phyloP scores from a whole-genome alignment of 768 basidiomycete genomes.

The Leccinum pellstonianum region DNA sequence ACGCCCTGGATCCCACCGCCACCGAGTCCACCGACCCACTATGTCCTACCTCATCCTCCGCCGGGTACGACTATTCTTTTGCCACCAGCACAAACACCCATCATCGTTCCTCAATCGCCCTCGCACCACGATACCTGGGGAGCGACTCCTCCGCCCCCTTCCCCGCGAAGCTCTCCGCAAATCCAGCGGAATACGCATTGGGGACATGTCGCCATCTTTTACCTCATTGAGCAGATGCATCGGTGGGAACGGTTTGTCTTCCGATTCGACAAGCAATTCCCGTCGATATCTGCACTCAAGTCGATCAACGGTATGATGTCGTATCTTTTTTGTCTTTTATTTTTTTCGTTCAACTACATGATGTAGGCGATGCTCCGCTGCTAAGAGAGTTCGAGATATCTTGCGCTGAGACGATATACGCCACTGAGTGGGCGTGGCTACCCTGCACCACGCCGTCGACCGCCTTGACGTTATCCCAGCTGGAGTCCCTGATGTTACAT shows the following conservation, averaged over 20 bases:
- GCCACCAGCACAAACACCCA: slow-evolving; percentile 41
- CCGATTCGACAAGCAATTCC: slow-evolving; percentile 73
- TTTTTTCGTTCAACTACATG: slow-evolving; percentile 3
- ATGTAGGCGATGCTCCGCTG: slow-evolving; percentile 66
- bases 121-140: slow-evolving; percentile 41
- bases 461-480: slow-evolving; percentile 41
- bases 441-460: slow-evolving; percentile 46
- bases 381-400: slow-evolving; percentile 78
- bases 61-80: slow-evolving; percentile 30
- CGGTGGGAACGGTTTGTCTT: slow-evolving; percentile 83
- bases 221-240: slow-evolving; percentile 76
- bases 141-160: slow-evolving; percentile 29
- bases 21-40: slow-evolving; percentile 36
- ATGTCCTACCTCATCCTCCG: slow-evolving; percentile 36
- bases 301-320: slow-evolving; percentile 59
- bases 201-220: slow-evolving; percentile 80
- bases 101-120: slow-evolving; percentile 48
- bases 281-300: slow-evolving; percentile 71
- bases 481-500: slow-evolving; percentile 61
- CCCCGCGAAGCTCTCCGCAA: slow-evolving; percentile 30
- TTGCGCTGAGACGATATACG: slow-evolving; percentile 60
- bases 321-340: background rate
- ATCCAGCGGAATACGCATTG: slow-evolving; percentile 59
- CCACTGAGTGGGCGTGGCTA: slow-evolving; percentile 72
- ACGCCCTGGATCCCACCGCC: slow-evolving; percentile 33